Percentiles rank a stretch among this genome's conserved stretches.
These are phyloP conservation scores for Tricholoma terreum DNA, from an alignment of 768 basidiomycete genomes.

Conservation along the genomic window DNA sequence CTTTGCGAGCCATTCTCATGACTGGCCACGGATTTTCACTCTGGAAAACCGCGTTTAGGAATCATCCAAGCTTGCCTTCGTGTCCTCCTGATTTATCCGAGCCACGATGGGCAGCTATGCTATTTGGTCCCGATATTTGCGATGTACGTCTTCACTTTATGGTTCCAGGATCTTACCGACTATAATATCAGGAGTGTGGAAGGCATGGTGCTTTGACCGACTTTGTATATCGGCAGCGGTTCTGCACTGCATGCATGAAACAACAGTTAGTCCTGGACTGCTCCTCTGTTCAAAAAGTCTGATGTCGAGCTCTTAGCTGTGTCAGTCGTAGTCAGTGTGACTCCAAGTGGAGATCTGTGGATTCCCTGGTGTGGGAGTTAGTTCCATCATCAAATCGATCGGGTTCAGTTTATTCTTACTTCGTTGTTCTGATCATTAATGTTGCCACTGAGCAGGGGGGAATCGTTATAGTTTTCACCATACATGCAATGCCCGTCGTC, in stretches of 20 bases:
- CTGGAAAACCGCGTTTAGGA: not conserved
- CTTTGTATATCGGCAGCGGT: not conserved
- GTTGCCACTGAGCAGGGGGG: not conserved
- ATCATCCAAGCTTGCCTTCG: not conserved
- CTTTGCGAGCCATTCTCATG: not conserved
- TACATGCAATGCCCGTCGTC: not conserved
- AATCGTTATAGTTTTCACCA: not conserved
- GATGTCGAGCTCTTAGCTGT: not conserved
- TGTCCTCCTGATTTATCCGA: not conserved
- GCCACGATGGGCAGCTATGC: not conserved
- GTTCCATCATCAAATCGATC: not conserved
- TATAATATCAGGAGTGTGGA: not conserved
- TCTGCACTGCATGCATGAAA: not conserved
- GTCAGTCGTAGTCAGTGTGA: too few species aligned
- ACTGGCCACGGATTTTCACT: not conserved
- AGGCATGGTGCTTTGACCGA: not conserved
- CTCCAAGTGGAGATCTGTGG: too few species aligned
- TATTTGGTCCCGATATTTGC: not conserved
- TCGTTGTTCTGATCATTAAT: not conserved
- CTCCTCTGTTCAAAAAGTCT: not conserved
- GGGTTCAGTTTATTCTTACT: not conserved
- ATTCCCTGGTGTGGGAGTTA: not conserved
- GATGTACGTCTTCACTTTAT: not conserved
- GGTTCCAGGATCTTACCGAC: not conserved
- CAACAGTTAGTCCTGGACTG: not conserved